Conservation (phyloP, 2,329 filamentous ascomycete species). For the Sarocladium strictum region DNA sequence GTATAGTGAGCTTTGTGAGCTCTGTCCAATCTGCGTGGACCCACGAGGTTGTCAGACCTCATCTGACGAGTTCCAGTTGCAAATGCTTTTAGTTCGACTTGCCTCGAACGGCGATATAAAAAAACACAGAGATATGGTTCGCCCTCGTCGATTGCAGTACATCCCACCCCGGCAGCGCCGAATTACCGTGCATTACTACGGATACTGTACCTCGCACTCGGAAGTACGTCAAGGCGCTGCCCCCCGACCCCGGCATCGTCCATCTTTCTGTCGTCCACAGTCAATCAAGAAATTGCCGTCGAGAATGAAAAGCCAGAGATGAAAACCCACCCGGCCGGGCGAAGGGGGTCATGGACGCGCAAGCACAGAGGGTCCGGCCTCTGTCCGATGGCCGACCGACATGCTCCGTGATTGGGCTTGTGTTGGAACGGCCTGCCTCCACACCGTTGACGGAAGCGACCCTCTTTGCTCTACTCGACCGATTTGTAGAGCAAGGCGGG, state of each 20-base stretch:
- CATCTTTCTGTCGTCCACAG: not conserved
- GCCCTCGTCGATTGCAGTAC: not conserved
- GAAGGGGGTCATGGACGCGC: slow-evolving; percentile 4
- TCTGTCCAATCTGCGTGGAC: not conserved
- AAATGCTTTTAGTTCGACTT: too few species aligned
- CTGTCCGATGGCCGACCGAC: slow-evolving; percentile 4
- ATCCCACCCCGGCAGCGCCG: not conserved
- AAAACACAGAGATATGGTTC: not conserved
- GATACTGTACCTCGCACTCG: too few species aligned
- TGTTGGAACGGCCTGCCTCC: not conserved
- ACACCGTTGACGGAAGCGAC: not conserved
- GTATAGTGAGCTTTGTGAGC: too few species aligned
- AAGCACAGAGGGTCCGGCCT: slow-evolving; percentile 7
- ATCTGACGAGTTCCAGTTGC: too few species aligned
- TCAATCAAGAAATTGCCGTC: not conserved
- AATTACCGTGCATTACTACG: slow-evolving; percentile 3
- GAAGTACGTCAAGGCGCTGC: not conserved
- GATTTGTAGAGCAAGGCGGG: slow-evolving; percentile 4
- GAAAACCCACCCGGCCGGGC: not conserved
- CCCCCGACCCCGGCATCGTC: not conserved
- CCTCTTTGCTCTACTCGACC: not conserved
- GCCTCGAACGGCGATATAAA: not conserved
- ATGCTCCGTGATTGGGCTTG: slow-evolving; percentile 1
- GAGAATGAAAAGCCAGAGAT: not conserved
- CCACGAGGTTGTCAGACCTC: too few species aligned